Evolutionary conservation across 2,329 filamentous ascomycete species (phyloP), one percentile per base, ranked within the genome.

Genomic region (Beauveria pseudobassiana): DNA sequence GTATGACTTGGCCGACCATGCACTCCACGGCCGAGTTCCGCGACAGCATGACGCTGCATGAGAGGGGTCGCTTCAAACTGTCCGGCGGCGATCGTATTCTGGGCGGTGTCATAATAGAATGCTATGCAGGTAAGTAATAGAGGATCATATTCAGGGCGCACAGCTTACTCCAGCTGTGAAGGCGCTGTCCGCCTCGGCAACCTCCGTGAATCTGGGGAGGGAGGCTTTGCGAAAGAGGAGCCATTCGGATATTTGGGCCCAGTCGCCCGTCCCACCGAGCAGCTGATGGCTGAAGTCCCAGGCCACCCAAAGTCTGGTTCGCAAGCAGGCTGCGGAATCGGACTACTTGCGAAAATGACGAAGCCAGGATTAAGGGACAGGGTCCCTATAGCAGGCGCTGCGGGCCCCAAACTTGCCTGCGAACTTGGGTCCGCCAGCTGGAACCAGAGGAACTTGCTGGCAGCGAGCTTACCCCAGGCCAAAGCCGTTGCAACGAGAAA

Each of bases 101-200:
- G 54, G 1, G 54, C 56, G 12, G 38, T 16, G 28, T 63, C 50
- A 18, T 63, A 63, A n/a, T 63, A 56, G 50, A 50, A 56, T 7
- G 56, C 42, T 10, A 55, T 51, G n/a, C 50, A 59, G 6, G 55
- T 38, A 30, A 43, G 49, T n/a, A 43, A 42, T n/a, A 63, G 24
- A 5, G 24, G 16, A 20, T 24, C 50, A 43, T 51, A 50, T 22
- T 59, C 45, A 50, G 50, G 6, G 34, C 28, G 4, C 43, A 51
- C 20, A 63, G 24, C 22, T 45, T 59, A 48, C 54, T 34, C 61
- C 61, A 63, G 3, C 20, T 14, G 2, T 34, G 42, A 59, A 14
- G 10, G 42, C 38, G 48, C 42, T 48, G 16, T 45, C 34, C 26
- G 26, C 24, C 34, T 49, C 34, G 28, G 49, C 56, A 18, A 42